phyloP scores from a whole-genome alignment of 306 rosid species.

The Arachis stenosperma region DNA sequence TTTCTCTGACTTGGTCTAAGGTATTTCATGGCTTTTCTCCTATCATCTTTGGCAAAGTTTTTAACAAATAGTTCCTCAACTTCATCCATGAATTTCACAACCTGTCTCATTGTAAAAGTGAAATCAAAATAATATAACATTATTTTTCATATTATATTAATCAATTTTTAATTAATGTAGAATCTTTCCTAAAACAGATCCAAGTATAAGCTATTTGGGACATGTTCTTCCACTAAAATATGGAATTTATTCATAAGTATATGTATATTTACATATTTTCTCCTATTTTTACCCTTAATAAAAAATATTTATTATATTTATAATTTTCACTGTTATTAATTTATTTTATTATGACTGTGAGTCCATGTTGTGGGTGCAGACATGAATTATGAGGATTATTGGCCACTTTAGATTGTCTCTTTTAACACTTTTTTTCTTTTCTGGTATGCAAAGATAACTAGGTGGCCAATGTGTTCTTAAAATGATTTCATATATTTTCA shows the following conservation, averaged over 20 bases:
- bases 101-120: constrained; percentile 54
- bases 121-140: too few relatives aligned
- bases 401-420: constrained; percentile 76
- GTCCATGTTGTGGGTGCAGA: constrained; percentile 48
- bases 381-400: constrained; percentile 52
- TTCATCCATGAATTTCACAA: constrained; percentile 68
- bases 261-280: too few relatives aligned
- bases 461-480: constrained; percentile 55
- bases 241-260: too few relatives aligned
- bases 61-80: constrained; percentile 83
- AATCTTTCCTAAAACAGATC: too few relatives aligned
- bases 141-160: too few relatives aligned
- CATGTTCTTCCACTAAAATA: too few relatives aligned
- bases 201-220: too few relatives aligned
- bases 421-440: constrained; percentile 33
- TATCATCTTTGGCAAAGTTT: constrained; percentile 69
- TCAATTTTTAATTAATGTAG: too few relatives aligned
- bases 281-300: too few relatives aligned
- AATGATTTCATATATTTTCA: constrained; percentile 48
- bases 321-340: not conserved
- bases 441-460: constrained; percentile 44
- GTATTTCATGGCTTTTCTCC: constrained; percentile 95
- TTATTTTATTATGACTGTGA: not conserved
- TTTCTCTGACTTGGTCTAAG: constrained; percentile 79
- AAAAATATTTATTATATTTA: too few relatives aligned